Base-by-base conservation (phyloP, 768 basidiomycete genomes). In the Russula foetens region DNA sequence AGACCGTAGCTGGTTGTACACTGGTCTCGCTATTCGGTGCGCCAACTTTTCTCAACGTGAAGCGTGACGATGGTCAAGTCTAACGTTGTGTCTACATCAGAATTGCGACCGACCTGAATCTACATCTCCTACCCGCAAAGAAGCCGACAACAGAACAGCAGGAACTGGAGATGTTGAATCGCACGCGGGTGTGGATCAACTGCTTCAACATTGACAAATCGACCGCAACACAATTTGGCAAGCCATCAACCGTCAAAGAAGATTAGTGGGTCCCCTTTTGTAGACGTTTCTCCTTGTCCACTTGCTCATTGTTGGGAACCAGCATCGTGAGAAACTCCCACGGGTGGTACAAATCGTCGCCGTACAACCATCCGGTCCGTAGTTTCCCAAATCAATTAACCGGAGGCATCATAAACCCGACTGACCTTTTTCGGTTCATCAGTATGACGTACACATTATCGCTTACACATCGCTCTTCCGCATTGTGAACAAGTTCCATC, bases 191-290 rank as follows among this genome's bases (percentile, higher is more conserved):
- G 7, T 98, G 93, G 93, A 74, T 96, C 59, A 89, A 86, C 69
- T 94, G 91, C 72, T 91, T 88, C 74, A 92, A 94, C 72, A 75
- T 96, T 44, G 94, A 98, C 71, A 85, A 92, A 24, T 94, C 92
- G 6, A 87, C 89, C 8, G 85, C 90, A 4, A 86, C 85, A 19
- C 88, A 94, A 71, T 92, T 95, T 72, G 94, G 94, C 57, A 92
- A 92, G 73, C 81, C 84, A 0, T 84, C 90, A 19, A 90, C 90
- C 47, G 85, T 97, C 69, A 78, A 78, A 1, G 81, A 80, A 56
- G 73, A 81, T 57, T 90, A 86, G 88, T 90, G 86, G 84, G 72
- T 74, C 54, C 78, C 76, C 19, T n/a, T 59, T 90, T 31, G 14
- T 12, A 3, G 0, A 15, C 46, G 2, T 29, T 26, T 21, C 14